Base-by-base conservation (phyloP, 345 rosid genomes). In the Sonneratia caseolaris region DNA sequence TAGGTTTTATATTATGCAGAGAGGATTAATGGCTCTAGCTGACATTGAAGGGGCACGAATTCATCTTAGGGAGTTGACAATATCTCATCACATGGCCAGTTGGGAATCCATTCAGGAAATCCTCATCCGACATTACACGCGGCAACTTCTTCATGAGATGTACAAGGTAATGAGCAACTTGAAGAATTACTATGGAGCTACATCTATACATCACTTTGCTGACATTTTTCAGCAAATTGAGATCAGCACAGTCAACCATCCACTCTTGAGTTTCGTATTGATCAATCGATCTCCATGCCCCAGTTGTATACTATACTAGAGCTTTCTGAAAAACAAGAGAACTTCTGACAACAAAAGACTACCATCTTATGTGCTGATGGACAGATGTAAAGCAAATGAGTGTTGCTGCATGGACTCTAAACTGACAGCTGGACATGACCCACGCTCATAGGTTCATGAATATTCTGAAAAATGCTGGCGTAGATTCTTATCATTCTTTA, bases 31-130 rank as follows among this genome's bases (percentile, higher is more conserved):
- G 91, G 98, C 96, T 79, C 87, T 94, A 73, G 97, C 97, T 64
- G 96, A 94, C 83, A 90, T 94, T 35, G 97, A 94, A 84, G 97
- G 96, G 43, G 98, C 96, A 76, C 87, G 81, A 72, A 94, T 94
- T 78, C 82, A 85, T 85, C 93, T 94, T 81, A 91, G 85, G 79
- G 85, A 84, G 74, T 81, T 94, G 79, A 84, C 86, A 74, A 86
- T 91, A 76, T 76, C 87, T 76, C 90, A 94, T 85, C 97, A 88
- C 73, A 86, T 94, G 87, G 88, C 96, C 72, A 88, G 98, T 75
- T 87, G 92, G 97, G 93, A 88, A 76, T 94, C 98, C 47, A 83
- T 94, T 82, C 89, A 86, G 84, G 96, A 89, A 80, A 88, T 91
- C 73, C 90, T 94, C 79, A 77, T 81, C 67, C 84, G 90, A 80